These are phyloP conservation scores for Vitrella brassicaformis DNA, from an alignment of 73 alveolate species.

Conservation along the genomic window DNA sequence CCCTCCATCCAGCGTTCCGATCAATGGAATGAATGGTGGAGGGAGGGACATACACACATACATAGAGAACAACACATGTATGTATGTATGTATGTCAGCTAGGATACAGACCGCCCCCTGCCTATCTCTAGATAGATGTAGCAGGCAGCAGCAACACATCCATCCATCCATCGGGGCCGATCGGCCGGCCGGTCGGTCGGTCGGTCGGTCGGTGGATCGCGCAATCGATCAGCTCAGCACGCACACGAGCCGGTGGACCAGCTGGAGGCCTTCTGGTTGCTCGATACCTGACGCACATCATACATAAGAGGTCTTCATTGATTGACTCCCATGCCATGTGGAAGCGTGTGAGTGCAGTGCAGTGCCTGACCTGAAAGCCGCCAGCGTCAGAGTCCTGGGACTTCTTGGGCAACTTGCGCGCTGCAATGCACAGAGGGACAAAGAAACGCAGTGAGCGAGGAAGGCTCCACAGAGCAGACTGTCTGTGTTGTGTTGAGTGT, in stretches of 20 bases:
- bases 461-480: not conserved
- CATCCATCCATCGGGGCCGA: too few species aligned
- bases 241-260: too few species aligned
- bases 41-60: not conserved
- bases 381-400: too few species aligned
- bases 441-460: not conserved
- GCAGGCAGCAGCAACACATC: not conserved
- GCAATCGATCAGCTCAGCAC: not conserved
- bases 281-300: too few species aligned
- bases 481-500: not conserved
- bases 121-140: not conserved
- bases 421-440: not conserved
- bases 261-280: too few species aligned
- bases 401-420: too few species aligned
- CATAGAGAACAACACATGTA: not conserved
- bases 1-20: too few species aligned
- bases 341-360: too few species aligned
- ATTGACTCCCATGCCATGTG: too few species aligned
- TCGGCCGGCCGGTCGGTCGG: too few species aligned
- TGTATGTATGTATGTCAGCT: not conserved
- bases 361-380: too few species aligned
- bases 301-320: too few species aligned
- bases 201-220: not conserved
- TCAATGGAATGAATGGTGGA: not conserved
- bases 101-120: not conserved